Conservation (phyloP, 148 eudicot species). For the Rhododendron griersonianum region DNA sequence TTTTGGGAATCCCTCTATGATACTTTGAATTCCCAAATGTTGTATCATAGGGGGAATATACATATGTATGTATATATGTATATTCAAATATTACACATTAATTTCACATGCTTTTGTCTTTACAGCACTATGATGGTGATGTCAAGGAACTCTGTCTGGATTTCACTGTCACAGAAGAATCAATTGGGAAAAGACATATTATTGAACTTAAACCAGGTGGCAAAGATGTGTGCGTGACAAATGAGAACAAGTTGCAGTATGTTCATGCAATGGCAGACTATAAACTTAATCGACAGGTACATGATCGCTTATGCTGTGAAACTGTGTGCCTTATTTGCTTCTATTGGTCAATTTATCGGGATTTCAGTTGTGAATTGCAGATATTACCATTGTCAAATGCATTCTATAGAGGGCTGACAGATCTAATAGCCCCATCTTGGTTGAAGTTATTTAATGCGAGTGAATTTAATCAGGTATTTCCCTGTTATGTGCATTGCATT, state of each 20-base stretch:
- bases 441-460: constrained; percentile 91
- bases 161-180: constrained; percentile 89
- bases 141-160: constrained; percentile 76
- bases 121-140: constrained; percentile 94
- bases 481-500: background rate
- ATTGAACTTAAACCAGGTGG: constrained; percentile 95
- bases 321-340: constrained; percentile 7
- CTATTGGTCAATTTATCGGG: constrained; percentile 11
- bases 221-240: constrained; percentile 67
- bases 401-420: constrained; percentile 87
- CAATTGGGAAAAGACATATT: constrained; percentile 56
- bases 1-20: background rate
- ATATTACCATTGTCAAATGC: constrained; percentile 81
- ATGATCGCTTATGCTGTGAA: constrained; percentile 7
- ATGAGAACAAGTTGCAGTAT: constrained; percentile 93
- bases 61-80: background rate
- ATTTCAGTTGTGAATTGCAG: constrained; percentile 41
- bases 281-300: constrained; percentile 94
- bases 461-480: constrained; percentile 92
- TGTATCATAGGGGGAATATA: background rate
- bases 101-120: constrained; percentile 10
- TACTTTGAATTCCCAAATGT: background rate
- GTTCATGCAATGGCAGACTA: constrained; percentile 97
- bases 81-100: background rate
- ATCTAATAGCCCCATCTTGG: constrained; percentile 94